Evolutionary conservation across 2,329 filamentous ascomycete genomes (phyloP).

Genomic region (Fusarium oxysporum): DNA sequence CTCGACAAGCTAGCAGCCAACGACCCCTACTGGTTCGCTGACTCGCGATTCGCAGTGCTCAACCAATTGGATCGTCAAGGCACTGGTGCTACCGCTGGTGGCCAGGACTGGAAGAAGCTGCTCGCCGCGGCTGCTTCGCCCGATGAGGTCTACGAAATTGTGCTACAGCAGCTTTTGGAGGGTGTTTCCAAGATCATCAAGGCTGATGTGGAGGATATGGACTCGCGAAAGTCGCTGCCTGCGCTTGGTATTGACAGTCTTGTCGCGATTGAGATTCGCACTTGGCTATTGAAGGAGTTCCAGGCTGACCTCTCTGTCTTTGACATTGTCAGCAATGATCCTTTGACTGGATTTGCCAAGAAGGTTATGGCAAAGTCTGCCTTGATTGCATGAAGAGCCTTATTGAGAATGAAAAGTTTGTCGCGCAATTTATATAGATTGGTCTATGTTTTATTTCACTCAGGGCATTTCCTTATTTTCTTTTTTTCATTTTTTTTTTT

Average conservation of each 20-base stretch:
- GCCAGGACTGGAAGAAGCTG: neutral
- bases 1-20: neutral
- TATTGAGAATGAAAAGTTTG: rapidly evolving
- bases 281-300: neutral
- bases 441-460: rapidly evolving
- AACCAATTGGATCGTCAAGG: neutral
- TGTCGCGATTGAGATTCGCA: neutral
- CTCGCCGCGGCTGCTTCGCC: neutral
- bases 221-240: neutral
- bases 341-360: neutral
- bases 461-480: neutral
- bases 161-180: neutral
- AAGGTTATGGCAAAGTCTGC: neutral
- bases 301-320: neutral
- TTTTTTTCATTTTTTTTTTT: neutral
- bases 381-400: rapidly evolving
- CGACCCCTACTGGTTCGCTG: neutral
- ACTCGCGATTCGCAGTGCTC: neutral
- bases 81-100: neutral
- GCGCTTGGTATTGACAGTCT: neutral
- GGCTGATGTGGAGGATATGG: neutral
- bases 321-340: neutral
- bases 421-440: rapidly evolving
- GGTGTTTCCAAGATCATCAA: conserved; percentile 1
- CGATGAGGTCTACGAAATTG: neutral